Conservation (phyloP, 129 eudicot species). For the Solidago caesia region DNA sequence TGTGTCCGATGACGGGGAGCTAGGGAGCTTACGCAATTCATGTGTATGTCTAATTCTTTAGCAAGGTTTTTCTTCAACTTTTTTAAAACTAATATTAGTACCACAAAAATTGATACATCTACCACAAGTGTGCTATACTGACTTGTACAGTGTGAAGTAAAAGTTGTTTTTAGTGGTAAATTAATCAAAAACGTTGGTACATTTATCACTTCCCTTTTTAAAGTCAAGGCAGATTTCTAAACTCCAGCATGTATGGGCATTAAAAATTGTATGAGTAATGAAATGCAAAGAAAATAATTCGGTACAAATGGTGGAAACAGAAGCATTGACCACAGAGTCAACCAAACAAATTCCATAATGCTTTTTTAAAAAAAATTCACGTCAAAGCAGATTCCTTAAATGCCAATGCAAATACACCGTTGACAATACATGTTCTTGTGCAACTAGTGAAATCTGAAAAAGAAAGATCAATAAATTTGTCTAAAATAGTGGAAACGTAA, state of each 20-base stretch:
- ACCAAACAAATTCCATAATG: too few relatives aligned
- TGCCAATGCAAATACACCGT: not conserved
- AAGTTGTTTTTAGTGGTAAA: too few relatives aligned
- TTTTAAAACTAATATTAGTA: not conserved
- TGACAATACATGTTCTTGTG: not conserved
- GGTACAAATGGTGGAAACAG: too few relatives aligned
- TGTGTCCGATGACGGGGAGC: slow-evolving; percentile 36
- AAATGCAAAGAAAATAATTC: too few relatives aligned
- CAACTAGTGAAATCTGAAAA: not conserved
- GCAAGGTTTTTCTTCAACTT: slow-evolving; percentile 5
- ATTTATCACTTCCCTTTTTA: not conserved
- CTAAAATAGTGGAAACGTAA: slow-evolving; percentile 30
- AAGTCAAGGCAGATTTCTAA: slow-evolving; percentile 14
- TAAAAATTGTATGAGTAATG: too few relatives aligned
- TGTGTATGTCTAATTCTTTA: slow-evolving; percentile 49
- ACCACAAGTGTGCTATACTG: too few relatives aligned
- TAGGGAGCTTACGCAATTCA: slow-evolving; percentile 39
- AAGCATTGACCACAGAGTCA: too few relatives aligned
- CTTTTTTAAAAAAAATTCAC: too few relatives aligned
- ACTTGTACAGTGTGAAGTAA: too few relatives aligned
- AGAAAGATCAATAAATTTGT: not conserved
- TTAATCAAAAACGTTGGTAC: too few relatives aligned
- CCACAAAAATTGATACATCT: too few relatives aligned
- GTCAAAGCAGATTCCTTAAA: not conserved
- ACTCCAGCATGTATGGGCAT: not conserved